A percentile compares a stretch with the other conserved stretches of the same genome.
phyloP scores from a whole-genome alignment of 495 filamentous ascomycete genomes.

The Neurospora pannonica region DNA sequence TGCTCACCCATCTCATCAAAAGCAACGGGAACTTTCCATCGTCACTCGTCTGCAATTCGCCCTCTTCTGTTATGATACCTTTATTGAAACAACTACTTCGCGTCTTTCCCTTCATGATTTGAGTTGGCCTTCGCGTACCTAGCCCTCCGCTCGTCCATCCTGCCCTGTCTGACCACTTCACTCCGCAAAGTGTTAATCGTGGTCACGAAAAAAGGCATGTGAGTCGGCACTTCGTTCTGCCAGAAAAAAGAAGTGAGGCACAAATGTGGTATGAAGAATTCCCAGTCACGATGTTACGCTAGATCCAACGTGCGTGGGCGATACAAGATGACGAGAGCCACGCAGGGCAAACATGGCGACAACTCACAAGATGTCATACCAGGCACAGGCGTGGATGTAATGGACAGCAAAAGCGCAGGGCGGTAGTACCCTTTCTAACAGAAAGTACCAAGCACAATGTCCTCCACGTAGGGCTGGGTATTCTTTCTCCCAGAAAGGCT shows the following conservation, averaged over 20 bases:
- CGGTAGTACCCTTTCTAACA: background rate
- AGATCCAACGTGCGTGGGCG: background rate
- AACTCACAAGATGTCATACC: background rate
- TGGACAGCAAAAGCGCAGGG: background rate
- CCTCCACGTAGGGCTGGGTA: background rate
- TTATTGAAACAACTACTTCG: background rate
- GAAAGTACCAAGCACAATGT: background rate
- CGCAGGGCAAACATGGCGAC: background rate
- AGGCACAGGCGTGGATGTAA: background rate
- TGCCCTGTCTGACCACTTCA: background rate
- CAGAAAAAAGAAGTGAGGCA: background rate
- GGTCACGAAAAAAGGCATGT: background rate
- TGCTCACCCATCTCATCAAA: background rate
- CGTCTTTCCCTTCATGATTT: background rate
- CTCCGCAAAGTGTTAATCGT: background rate
- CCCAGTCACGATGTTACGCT: background rate
- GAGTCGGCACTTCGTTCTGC: background rate
- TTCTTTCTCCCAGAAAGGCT: background rate
- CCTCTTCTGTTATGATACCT: background rate
- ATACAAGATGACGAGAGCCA: background rate
- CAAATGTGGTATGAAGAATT: background rate
- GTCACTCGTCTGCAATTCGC: background rate
- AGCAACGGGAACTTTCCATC: background rate
- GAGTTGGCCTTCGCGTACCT: background rate
- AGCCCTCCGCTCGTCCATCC: background rate